These are phyloP conservation scores for Penicillium lagena DNA, from an alignment of 495 filamentous ascomycete genomes.

Conservation along the genomic window DNA sequence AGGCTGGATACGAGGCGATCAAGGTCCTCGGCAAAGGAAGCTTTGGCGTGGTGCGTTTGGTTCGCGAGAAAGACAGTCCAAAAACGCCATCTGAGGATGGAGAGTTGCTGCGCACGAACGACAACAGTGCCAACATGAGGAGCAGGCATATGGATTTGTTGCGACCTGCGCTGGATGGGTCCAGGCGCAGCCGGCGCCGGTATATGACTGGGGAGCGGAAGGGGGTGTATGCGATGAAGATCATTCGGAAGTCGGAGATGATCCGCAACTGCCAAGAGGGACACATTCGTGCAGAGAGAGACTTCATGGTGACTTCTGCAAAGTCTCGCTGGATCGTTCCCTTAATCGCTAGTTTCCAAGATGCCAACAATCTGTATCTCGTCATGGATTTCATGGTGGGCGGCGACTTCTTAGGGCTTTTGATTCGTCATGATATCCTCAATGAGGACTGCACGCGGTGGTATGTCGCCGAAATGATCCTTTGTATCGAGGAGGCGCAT, in stretches of 20 bases:
- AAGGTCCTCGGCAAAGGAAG: slow-evolving; percentile 92
- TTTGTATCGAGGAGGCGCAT: slow-evolving; percentile 92
- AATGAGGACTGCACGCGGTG: slow-evolving; percentile 71
- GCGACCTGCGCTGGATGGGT: slow-evolving; percentile 20
- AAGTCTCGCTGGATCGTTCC: slow-evolving; percentile 83
- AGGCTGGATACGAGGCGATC: slow-evolving; percentile 69
- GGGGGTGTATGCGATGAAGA: slow-evolving; percentile 89
- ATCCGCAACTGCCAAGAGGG: slow-evolving; percentile 85
- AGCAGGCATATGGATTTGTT: slow-evolving; percentile 6
- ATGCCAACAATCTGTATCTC: slow-evolving; percentile 74
- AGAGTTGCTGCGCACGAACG: background rate
- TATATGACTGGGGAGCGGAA: slow-evolving; percentile 32
- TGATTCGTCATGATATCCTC: slow-evolving; percentile 76
- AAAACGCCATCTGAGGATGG: slow-evolving; percentile 1
- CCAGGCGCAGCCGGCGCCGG: slow-evolving; percentile 16
- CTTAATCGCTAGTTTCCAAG: slow-evolving; percentile 83
- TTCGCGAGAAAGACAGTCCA: slow-evolving; percentile 50
- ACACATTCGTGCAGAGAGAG: slow-evolving; percentile 83
- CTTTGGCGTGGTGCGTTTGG: slow-evolving; percentile 85
- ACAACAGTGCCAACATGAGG: background rate
- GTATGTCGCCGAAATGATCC: slow-evolving; percentile 91
- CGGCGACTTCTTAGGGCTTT: slow-evolving; percentile 80
- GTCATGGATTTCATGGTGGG: slow-evolving; percentile 98
- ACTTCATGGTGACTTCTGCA: slow-evolving; percentile 82
- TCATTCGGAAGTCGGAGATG: slow-evolving; percentile 89